Percentiles rank a stretch among this genome's conserved stretches.
Evolutionary conservation across 2,329 filamentous ascomycete genomes (phyloP).

Genomic region (Aspergillus vadensis): DNA sequence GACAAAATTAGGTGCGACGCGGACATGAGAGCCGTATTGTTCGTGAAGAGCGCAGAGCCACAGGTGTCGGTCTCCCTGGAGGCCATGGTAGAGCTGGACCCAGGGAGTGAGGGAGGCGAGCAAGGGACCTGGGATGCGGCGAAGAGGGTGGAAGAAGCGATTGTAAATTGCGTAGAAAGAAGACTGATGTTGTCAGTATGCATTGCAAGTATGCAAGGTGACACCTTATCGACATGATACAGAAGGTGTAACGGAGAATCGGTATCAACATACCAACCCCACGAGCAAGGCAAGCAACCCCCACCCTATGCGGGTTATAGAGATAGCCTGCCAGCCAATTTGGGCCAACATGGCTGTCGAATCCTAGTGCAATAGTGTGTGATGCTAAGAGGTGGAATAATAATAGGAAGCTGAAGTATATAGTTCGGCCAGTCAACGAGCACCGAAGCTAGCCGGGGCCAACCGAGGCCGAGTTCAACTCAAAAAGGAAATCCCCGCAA

Average conservation of each 20-base stretch:
- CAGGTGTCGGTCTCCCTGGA: constrained; percentile 72
- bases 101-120: constrained; percentile 41
- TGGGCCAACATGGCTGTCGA: constrained; percentile 6
- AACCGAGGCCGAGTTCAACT: not conserved
- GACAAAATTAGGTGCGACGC: constrained; percentile 75
- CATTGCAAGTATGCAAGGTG: not conserved
- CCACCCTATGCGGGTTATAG: not conserved
- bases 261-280: constrained; percentile 5
- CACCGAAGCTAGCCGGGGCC: not conserved
- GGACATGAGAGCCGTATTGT: constrained; percentile 69
- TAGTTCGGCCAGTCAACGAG: not conserved
- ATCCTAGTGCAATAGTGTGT: not conserved
- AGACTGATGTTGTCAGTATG: constrained; percentile 4
- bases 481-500: not conserved
- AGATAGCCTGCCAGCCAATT: constrained; percentile 8
- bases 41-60: constrained; percentile 71
- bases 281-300: not conserved
- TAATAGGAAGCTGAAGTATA: not conserved
- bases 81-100: constrained; percentile 72
- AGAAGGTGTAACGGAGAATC: not conserved
- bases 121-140: constrained; percentile 34
- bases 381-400: not conserved
- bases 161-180: constrained; percentile 34
- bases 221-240: not conserved
- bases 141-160: constrained; percentile 39